phyloP scores from a whole-genome alignment of 768 basidiomycete genomes.

The Erythrobasidium yunnanense region DNA sequence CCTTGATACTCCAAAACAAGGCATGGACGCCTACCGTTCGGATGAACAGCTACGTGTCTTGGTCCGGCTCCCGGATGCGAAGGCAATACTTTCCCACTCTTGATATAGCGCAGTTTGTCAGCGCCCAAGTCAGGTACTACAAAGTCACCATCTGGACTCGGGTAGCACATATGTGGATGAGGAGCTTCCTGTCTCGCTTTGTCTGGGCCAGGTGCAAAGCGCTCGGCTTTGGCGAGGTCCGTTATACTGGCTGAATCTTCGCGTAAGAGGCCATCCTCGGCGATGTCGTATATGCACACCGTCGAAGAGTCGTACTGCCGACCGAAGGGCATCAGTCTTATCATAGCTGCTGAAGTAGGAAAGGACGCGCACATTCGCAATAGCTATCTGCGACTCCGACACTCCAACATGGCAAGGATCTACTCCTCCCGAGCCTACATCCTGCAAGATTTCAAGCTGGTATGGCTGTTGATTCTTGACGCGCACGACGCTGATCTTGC shows the following conservation, averaged over 20 bases:
- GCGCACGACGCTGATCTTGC: constrained; percentile 1
- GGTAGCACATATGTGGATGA: constrained; percentile 65
- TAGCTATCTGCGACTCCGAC: constrained; percentile 2
- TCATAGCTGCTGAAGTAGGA: too few relatives aligned
- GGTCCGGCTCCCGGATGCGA: constrained; percentile 56
- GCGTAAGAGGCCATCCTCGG: background rate
- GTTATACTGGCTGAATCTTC: background rate
- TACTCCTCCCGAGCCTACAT: constrained; percentile 1
- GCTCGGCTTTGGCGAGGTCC: background rate
- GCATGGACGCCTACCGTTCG: constrained; percentile 47
- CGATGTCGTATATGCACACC: background rate
- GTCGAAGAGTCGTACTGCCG: constrained; percentile 4
- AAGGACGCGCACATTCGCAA: constrained; percentile 20
- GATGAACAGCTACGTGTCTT: constrained; percentile 52
- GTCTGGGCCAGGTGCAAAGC: constrained; percentile 52
- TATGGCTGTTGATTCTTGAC: background rate
- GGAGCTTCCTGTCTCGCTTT: constrained; percentile 56
- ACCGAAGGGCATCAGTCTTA: too few relatives aligned
- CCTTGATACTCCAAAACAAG: background rate
- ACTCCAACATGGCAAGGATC: constrained; percentile 18
- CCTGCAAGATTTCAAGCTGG: constrained; percentile 5
- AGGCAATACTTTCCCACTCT: constrained; percentile 46
- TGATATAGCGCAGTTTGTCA: constrained; percentile 56
- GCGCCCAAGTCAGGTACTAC: constrained; percentile 66
- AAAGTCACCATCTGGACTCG: constrained; percentile 48